Percentiles rank a stretch among this genome's conserved stretches.
phyloP scores from a whole-genome alignment of 2,329 filamentous ascomycete genomes.

The Phialophora macrospora region DNA sequence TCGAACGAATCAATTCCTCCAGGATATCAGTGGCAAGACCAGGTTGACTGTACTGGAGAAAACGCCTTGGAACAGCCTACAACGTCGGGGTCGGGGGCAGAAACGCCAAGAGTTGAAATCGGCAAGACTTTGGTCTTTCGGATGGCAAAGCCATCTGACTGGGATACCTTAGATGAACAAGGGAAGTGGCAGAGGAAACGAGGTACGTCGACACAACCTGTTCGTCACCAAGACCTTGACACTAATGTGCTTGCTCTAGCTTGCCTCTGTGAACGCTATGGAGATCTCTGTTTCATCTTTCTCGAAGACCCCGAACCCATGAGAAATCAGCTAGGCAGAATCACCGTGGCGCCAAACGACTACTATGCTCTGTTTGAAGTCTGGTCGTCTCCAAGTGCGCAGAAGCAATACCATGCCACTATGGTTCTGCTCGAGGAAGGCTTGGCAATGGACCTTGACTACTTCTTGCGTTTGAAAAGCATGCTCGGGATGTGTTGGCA shows the following conservation, averaged over 20 bases:
- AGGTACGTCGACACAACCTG: not conserved
- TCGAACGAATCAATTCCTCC: not conserved
- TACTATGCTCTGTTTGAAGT: constrained; percentile 4
- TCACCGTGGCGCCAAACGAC: not conserved
- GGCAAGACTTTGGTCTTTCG: constrained; percentile 3
- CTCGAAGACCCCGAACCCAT: constrained; percentile 1
- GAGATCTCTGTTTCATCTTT: not conserved
- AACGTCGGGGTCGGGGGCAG: not conserved
- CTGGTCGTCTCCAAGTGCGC: not conserved
- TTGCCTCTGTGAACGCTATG: not conserved
- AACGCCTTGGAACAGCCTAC: not conserved
- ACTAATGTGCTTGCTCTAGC: not conserved
- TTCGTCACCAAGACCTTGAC: not conserved
- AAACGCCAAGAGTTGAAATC: not conserved
- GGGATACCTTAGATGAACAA: not conserved
- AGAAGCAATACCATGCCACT: not conserved
- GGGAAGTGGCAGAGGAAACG: not conserved
- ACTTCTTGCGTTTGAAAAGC: not conserved
- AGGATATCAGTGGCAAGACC: constrained; percentile 2
- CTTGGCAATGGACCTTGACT: not conserved
- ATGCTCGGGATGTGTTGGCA: not conserved
- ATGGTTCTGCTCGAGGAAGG: constrained; percentile 1
- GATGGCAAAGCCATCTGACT: constrained; percentile 1
- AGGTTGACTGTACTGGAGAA: not conserved
- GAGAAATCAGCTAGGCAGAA: not conserved